phyloP scores from a whole-genome alignment of 2,329 filamentous ascomycete species.

The Purpureocillium lavendulum region DNA sequence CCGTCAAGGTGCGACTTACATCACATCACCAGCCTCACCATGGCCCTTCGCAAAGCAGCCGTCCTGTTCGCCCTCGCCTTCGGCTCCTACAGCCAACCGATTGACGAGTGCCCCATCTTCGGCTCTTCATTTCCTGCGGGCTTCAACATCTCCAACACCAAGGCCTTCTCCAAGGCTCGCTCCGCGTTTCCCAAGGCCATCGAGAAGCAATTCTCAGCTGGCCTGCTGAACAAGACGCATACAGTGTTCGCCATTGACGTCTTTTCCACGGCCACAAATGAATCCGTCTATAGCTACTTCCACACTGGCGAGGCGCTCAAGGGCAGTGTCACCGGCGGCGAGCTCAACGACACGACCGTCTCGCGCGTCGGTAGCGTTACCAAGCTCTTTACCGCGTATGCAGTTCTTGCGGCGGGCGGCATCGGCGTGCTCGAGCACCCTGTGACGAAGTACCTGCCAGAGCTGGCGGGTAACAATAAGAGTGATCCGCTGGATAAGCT shows the following conservation, averaged over 20 bases:
- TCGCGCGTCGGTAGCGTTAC: slow-evolving; percentile 19
- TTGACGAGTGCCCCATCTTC: slow-evolving; percentile 9
- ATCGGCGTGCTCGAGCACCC: slow-evolving; percentile 13
- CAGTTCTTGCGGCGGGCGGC: slow-evolving; percentile 10
- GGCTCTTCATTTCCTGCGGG: slow-evolving; percentile 13
- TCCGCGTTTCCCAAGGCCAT: slow-evolving; percentile 7
- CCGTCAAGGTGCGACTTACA: no score
- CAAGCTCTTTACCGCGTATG: slow-evolving; percentile 18
- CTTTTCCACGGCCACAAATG: slow-evolving; percentile 15
- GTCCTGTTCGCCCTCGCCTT: no score
- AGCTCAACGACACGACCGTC: slow-evolving; percentile 13
- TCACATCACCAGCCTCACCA: no score
- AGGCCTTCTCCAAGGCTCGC: slow-evolving; percentile 4
- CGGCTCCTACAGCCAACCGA: not conserved
- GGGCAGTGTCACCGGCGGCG: slow-evolving; percentile 7
- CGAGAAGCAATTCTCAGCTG: slow-evolving; percentile 4
- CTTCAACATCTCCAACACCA: slow-evolving; percentile 10
- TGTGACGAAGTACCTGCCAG: slow-evolving; percentile 16
- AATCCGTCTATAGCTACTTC: slow-evolving; percentile 13
- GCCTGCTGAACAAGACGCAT: slow-evolving; percentile 9
- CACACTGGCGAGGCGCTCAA: slow-evolving; percentile 11
- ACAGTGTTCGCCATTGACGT: slow-evolving; percentile 14
- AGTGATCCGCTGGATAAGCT: no score
- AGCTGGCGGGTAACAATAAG: slow-evolving; percentile 3
- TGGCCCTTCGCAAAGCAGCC: no score